These are phyloP conservation scores for Vitis hybrid DNA, from an alignment of 177 flowering plant species.

Conservation along the genomic window DNA sequence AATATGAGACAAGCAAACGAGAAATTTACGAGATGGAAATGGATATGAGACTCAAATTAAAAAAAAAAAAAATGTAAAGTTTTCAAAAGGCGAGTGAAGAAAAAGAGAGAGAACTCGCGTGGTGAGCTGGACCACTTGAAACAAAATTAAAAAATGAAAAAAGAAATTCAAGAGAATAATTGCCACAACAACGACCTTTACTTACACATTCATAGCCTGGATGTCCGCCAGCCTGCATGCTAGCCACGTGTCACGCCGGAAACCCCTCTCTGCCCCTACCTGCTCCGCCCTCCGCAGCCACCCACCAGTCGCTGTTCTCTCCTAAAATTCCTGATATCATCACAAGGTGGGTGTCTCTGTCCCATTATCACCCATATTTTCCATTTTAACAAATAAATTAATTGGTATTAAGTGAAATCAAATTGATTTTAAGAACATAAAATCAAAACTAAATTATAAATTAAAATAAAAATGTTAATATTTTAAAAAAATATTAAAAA, in stretches of 20 bases:
- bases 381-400: not conserved
- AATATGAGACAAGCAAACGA: not conserved
- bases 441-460: too few relatives aligned
- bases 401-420: not conserved
- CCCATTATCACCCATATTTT: not conserved
- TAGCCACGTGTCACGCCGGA: not conserved
- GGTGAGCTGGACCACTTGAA: constrained; percentile 25
- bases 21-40: not conserved
- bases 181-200: not conserved
- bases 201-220: constrained; percentile 12
- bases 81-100: not conserved
- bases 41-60: not conserved
- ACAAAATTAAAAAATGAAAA: not conserved
- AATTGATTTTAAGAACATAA: too few relatives aligned
- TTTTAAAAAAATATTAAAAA: too few relatives aligned
- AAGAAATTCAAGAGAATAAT: not conserved
- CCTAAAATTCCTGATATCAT: not conserved
- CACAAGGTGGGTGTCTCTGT: not conserved
- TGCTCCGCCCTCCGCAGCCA: not conserved
- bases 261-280: too few relatives aligned
- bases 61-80: not conserved
- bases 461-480: too few relatives aligned
- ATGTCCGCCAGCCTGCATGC: not conserved
- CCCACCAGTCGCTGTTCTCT: not conserved
- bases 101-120: not conserved